Percentiles rank a stretch among this genome's conserved stretches.
Evolutionary conservation across 163 green algal species (phyloP).

Genomic region (Coccomyxa subellipsoidea): DNA sequence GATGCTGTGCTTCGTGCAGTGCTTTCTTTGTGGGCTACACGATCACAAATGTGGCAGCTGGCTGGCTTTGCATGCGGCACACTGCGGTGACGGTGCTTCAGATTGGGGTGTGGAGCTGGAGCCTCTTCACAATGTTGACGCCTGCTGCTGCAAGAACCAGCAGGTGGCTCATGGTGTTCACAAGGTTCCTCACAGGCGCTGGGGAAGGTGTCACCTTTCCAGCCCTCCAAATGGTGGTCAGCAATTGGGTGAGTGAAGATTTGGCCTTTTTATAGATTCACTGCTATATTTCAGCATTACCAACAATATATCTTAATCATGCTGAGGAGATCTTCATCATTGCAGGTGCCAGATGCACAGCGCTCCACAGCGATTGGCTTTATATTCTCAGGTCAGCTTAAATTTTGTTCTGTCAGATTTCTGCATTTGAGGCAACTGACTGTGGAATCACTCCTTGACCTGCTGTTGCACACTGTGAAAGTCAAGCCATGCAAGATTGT

Average conservation of each 20-base stretch:
- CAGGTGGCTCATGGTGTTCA: slow-evolving; percentile 32
- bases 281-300: too few species aligned
- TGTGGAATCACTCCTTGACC: too few species aligned
- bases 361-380: neutral
- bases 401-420: too few species aligned
- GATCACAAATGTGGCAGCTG: slow-evolving; percentile 52
- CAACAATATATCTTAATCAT: neutral
- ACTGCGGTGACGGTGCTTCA: slow-evolving; percentile 52
- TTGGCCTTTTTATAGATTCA: too few species aligned
- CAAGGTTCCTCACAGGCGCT: slow-evolving; percentile 49
- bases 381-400: neutral
- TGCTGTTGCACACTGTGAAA: too few species aligned
- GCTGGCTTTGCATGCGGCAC: slow-evolving; percentile 28
- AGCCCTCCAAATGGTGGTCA: slow-evolving; percentile 55
- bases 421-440: too few species aligned
- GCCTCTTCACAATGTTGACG: slow-evolving; percentile 62
- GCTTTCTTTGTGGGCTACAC: slow-evolving; percentile 57
- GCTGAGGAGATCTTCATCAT: neutral
- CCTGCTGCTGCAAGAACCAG: slow-evolving; percentile 37
- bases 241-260: slow-evolving; percentile 38
- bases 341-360: neutral
- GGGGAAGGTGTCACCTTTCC: slow-evolving; percentile 70
- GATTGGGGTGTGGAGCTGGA: slow-evolving; percentile 57
- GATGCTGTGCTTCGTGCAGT: neutral
- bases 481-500: too few species aligned